phyloP scores from a whole-genome alignment of 805 yeast genomes.

The Myxozyma mucilagina region DNA sequence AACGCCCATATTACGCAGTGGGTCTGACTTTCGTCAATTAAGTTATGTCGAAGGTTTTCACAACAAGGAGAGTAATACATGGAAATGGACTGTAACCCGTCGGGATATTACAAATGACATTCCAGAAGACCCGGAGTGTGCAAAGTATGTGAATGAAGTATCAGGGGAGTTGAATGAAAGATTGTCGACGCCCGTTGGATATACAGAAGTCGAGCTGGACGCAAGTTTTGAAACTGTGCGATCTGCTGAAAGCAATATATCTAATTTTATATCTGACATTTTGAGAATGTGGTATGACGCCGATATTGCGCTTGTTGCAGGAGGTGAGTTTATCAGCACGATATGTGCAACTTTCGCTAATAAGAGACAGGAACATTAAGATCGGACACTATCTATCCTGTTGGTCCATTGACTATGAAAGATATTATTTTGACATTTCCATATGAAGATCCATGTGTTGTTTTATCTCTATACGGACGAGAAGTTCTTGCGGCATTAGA shows the following conservation, averaged over 20 bases:
- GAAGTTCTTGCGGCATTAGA: constrained; percentile 29
- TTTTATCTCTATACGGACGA: constrained; percentile 26
- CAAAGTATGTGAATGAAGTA: constrained; percentile 15
- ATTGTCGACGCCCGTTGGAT: constrained; percentile 28
- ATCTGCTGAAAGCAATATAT: constrained; percentile 30
- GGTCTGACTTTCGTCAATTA: constrained; percentile 33
- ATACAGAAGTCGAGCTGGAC: constrained; percentile 29
- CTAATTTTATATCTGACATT: constrained; percentile 31
- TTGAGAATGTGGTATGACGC: constrained; percentile 32
- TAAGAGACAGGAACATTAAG: constrained; percentile 23
- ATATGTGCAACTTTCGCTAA: background rate
- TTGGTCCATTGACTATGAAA: constrained; percentile 26
- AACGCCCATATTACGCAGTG: constrained; percentile 27
- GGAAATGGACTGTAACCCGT: constrained; percentile 26
- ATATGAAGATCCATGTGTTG: constrained; percentile 35
- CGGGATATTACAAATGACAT: constrained; percentile 25
- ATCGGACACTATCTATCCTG: constrained; percentile 28
- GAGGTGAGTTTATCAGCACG: constrained; percentile 11
- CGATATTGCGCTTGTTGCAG: constrained; percentile 31
- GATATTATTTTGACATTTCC: constrained; percentile 33
- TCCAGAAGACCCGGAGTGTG: constrained; percentile 14
- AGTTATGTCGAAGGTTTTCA: constrained; percentile 32
- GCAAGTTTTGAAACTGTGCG: constrained; percentile 31
- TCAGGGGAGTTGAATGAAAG: constrained; percentile 21
- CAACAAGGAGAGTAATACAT: background rate